Base-by-base conservation (phyloP, 2,329 filamentous ascomycete genomes). In the Epicoccum nigrum region DNA sequence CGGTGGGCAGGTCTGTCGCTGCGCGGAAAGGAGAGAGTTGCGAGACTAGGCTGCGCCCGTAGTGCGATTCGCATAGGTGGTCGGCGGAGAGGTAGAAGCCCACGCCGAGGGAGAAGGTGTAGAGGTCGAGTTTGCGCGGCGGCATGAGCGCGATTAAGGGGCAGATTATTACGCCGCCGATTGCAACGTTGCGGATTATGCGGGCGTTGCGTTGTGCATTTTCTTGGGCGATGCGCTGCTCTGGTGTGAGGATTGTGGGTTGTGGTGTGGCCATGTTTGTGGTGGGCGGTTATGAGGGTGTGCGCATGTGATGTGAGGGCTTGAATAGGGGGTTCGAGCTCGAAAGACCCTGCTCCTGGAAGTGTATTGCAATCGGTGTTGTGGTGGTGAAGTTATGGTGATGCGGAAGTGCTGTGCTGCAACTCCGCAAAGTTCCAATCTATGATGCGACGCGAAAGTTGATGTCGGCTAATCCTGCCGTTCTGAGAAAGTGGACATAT, bases 91-190 rank as follows among this genome's bases (percentile, higher is more conserved):
- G 71, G 49, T 78, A 68, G 59, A 79, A 82, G 2, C 77, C 76
- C 21, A 76, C 68, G 33, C 76, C 70, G 7, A 86, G 77, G 0
- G 75, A 75, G 59, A 84, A 75, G 15, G 83, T 86, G 71, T 84
- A 86, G 45, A 82, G 62, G 64, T 86, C 84, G 41, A 87, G 70
- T 70, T 86, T 86, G 37, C 84, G 81, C 1, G 84, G 84, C 8
- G 84, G 84, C 8, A 86, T 70, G 13, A 79, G 63, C 39, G 79
- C 78, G 42, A 86, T 75, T 7, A 80, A 56, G 0, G 84, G 84
- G 52, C 81, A 83, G 39, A 77, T 65, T 16, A 86, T 63, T 21
- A 83, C 68, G 39, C 78, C 74, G 46, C 70, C 74, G 25, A 83
- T 69, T 13, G 82, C 78, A 56, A 77, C 63, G 58, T 76, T 78